Evolutionary conservation across 352 stramenopile species (phyloP), one percentile per base, ranked within the genome.

Genomic region (Globisporangium rhizosaccharum): DNA sequence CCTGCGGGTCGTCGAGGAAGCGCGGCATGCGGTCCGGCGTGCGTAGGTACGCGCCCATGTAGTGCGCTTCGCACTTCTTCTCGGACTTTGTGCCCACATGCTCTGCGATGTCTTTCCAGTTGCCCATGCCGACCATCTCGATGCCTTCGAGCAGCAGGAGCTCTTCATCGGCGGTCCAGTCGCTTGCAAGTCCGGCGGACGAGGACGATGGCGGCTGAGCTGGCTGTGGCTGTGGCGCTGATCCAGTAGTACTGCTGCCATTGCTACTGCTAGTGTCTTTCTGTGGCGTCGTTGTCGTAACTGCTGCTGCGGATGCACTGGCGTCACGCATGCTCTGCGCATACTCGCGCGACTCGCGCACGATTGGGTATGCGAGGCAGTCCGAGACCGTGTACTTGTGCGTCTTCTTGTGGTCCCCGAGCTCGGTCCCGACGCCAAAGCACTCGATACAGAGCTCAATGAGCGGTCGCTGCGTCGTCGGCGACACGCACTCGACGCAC

Each of bases 111-210:
- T 97, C 88, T 61, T 89, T 89, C 97, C 97, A 99, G 72, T 99
- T 99, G 51, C 96, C 96, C 61, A 99, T 85, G 37, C 97, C 96
- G 64, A 98, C 97, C 67, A 94, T 96, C 53, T 97, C 81, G 51
- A 99, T 98, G 26, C 75, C 96, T 66, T 99, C 97, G 15, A 99
- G 81, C 44, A 99, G 75, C 48, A 96, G 63, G 28, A 99, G 67
- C 71, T 99, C 97, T 70, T 99, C 96, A 62, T 98, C 92, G 1
- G 86, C 90, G 9, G 90, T 98, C 96, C 96, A 99, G 45, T 79
- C 79, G 57, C 57, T 65, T 23, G 63, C 53, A 49, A 53, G 70
- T 15, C 28, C 61, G 30, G 28, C 66, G 2, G 11, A 14, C 6
- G 30, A 7, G 9, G 51, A 20, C 61, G 17, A 26, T 50, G 41